Percentiles rank a stretch among this genome's conserved stretches.
phyloP scores from a whole-genome alignment of 768 basidiomycete species.

The Chiua virens region DNA sequence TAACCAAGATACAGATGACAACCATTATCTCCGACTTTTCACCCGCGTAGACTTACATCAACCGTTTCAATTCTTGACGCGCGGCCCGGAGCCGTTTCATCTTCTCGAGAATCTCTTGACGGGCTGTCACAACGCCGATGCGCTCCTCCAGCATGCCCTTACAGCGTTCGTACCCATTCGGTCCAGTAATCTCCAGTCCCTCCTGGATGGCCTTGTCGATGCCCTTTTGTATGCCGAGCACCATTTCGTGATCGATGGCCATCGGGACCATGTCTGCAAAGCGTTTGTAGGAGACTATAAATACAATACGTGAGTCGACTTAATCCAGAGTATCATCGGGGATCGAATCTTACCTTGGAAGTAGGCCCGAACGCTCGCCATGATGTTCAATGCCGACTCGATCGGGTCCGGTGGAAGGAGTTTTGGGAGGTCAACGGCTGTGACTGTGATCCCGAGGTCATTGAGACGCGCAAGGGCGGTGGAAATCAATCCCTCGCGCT shows the following conservation, averaged over 20 bases:
- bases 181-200: no score
- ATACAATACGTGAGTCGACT: no score
- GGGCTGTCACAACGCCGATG: conserved; percentile 44
- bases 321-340: no score
- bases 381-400: conserved; percentile 62
- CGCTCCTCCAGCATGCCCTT: conserved; percentile 53
- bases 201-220: conserved; percentile 47
- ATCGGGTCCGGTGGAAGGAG: conserved; percentile 50
- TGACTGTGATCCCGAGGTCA: conserved; percentile 30
- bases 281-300: conserved; percentile 47
- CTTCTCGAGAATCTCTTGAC: no score
- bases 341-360: conserved; percentile 56
- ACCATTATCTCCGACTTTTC: no score
- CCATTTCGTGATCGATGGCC: conserved; percentile 40
- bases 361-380: conserved; percentile 72
- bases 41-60: conserved; percentile 9
- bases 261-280: conserved; percentile 44
- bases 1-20: no score
- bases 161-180: no score
- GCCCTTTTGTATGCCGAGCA: conserved; percentile 47
- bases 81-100: no score
- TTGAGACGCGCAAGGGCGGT: conserved; percentile 24
- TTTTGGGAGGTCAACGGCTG: conserved; percentile 45
- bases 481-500: conserved; percentile 21
- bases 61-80: conserved; percentile 34